Percentiles rank a stretch among this genome's conserved stretches.
phyloP scores from a whole-genome alignment of 2,329 filamentous ascomycete species.

The Zymoseptoria passerinii region DNA sequence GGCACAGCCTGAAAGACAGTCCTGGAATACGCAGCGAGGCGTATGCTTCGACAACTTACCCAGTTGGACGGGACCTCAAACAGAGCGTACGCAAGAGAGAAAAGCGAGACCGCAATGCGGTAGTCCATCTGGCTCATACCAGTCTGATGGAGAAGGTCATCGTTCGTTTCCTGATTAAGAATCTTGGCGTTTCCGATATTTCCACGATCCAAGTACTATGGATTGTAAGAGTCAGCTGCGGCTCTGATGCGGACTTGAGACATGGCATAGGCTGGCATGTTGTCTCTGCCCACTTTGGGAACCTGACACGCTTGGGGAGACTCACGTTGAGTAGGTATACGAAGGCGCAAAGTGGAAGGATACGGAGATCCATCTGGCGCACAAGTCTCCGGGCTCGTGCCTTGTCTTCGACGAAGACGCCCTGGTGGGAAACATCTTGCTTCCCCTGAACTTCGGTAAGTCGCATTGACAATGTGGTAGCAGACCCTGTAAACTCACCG shows the following conservation, averaged over 20 bases:
- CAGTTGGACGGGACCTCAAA: constrained; percentile 33
- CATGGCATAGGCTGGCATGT: constrained; percentile 33
- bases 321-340: constrained; percentile 17
- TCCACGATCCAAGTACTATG: constrained; percentile 8
- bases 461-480: neutral
- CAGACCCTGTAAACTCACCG: neutral
- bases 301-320: neutral
- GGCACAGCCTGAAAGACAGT: too few relatives aligned
- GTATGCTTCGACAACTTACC: constrained; percentile 18
- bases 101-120: constrained; percentile 34
- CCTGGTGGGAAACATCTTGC: neutral
- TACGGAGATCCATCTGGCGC: constrained; percentile 18
- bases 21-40: constrained; percentile 26
- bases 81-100: constrained; percentile 27
- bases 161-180: constrained; percentile 50
- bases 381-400: constrained; percentile 15
- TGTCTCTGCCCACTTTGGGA: constrained; percentile 3
- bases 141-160: constrained; percentile 56
- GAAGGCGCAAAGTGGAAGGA: constrained; percentile 19
- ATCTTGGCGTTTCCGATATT: constrained; percentile 49
- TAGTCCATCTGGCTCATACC: constrained; percentile 55
- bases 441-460: neutral
- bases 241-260: too few relatives aligned
- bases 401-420: constrained; percentile 17
- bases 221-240: too few relatives aligned